phyloP scores from a whole-genome alignment of 2,329 filamentous ascomycete species.

The Exophiala oligosperma region DNA sequence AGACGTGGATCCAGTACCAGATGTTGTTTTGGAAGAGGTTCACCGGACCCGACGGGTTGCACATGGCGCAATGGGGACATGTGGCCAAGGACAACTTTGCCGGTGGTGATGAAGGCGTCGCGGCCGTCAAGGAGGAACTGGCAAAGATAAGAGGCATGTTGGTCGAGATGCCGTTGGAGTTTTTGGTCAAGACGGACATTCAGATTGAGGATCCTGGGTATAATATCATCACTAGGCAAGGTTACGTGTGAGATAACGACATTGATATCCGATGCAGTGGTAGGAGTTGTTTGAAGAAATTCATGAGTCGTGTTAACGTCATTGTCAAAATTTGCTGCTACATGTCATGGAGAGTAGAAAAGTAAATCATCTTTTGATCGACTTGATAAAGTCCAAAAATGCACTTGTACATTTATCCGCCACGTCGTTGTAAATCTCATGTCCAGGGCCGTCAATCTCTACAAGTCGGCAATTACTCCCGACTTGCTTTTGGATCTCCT shows the following conservation, averaged over 20 bases:
- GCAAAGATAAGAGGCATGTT: conserved; percentile 65
- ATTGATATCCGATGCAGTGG: no score
- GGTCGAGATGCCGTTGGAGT: conserved; percentile 87
- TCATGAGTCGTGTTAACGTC: no score
- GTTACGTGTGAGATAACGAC: conserved; percentile 2
- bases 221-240: conserved; percentile 12
- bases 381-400: background rate
- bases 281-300: no score
- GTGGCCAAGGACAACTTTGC: conserved; percentile 76
- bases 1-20: conserved; percentile 45
- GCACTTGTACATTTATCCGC: conserved; percentile 6
- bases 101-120: conserved; percentile 60
- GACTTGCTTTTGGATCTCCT: conserved; percentile 6
- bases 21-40: conserved; percentile 41
- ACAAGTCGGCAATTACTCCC: background rate
- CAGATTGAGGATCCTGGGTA: conserved; percentile 15
- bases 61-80: conserved; percentile 77
- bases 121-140: conserved; percentile 69
- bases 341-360: no score
- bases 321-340: no score
- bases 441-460: conserved; percentile 9
- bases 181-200: conserved; percentile 52
- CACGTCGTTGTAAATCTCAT: conserved; percentile 17
- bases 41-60: conserved; percentile 44
- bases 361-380: background rate